Base-by-base conservation (phyloP, 495 filamentous ascomycete species). In the Trichoderma orchidacearum region DNA sequence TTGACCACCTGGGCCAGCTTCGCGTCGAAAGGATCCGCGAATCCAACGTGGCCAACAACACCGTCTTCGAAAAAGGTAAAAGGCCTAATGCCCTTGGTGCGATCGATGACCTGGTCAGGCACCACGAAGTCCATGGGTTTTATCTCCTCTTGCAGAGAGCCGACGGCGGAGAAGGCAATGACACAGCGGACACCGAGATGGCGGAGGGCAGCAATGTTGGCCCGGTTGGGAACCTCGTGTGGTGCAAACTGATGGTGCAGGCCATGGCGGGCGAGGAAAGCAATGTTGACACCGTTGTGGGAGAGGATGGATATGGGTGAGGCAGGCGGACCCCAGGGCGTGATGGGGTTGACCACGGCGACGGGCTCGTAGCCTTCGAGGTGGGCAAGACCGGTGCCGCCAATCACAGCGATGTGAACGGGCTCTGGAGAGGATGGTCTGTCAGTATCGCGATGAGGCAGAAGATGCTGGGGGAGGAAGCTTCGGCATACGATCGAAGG, bases 21-120 rank as follows among this genome's bases (percentile, higher is more conserved):
- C 61, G 78, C 78, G 66, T 96, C 92, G 65, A 97, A 99, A 1
- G 93, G 93, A 66, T 97, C 92, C 31, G 86, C 93, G 68, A 99
- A 97, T 36, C 89, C 86, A 52, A 97, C 86, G 70, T 99, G 93
- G 12, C 88, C 90, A 6, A 99, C 93, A 51, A 95, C 80, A 27
- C 93, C 93, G 52, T 80, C 83, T 72, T 95, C 93, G 69, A 97
- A 99, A 74, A 92, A 99, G 5, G 93, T 97, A 68, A 88, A 95
- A 3, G 93, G 89, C 4, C 88, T 79, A 55, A 90, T 75, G 17
- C 93, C 93, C 78, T 95, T 96, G 61, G 93, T 99, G 59, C 93
- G 89, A 72, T 99, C 93, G 70, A 97, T 95, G 68, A 97, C 81
- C 75, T 96, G 93, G 70, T 95, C 89, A 15, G 90, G 91, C 13